phyloP scores from a whole-genome alignment of 371 early-diverging fungal species.

The Mucor irregularis region DNA sequence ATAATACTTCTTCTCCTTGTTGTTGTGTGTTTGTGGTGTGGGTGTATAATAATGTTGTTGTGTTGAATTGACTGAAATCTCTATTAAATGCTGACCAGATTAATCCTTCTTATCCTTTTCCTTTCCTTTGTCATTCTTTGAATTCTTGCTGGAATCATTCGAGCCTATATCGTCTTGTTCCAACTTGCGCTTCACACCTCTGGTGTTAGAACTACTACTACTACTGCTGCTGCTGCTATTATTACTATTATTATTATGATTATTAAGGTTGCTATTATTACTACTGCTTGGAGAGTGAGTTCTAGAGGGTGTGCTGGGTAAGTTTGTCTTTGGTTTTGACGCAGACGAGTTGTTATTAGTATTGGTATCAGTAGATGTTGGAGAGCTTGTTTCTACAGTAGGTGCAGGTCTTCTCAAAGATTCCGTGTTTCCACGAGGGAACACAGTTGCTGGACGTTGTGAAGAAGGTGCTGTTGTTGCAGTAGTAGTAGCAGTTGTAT shows the following conservation, averaged over 20 bases:
- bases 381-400: background rate
- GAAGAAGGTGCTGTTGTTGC: background rate
- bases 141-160: background rate
- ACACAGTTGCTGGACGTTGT: background rate
- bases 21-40: background rate
- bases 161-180: background rate
- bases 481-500: background rate
- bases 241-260: background rate
- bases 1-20: too few species aligned
- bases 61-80: background rate
- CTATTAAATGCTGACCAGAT: too few species aligned
- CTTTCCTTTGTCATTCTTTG: constrained; percentile 20
- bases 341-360: background rate
- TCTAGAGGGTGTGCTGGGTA: background rate
- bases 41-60: background rate
- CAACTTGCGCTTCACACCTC: background rate
- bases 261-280: background rate
- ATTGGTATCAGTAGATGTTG: background rate
- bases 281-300: background rate
- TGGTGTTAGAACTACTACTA: background rate
- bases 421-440: constrained; percentile 15
- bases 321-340: background rate
- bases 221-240: background rate
- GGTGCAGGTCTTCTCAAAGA: constrained; percentile 5
- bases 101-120: constrained; percentile 29